These are phyloP conservation scores for Talaromyces proteolyticus DNA, from an alignment of 495 filamentous ascomycete genomes.

Conservation along the genomic window DNA sequence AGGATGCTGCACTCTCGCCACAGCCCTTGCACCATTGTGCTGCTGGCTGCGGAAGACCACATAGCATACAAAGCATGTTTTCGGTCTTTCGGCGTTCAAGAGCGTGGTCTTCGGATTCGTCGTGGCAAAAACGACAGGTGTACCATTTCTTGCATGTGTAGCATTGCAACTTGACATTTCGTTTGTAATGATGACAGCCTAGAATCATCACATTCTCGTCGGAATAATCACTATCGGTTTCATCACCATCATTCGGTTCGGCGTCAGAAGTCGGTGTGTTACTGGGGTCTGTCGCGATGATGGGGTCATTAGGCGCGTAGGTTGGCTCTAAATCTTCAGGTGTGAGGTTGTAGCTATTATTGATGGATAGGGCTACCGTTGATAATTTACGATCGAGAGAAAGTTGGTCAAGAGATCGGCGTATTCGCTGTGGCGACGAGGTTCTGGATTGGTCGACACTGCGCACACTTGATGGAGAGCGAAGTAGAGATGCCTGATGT, in stretches of 20 bases:
- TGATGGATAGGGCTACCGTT: slow-evolving; percentile 20
- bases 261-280: slow-evolving; percentile 17
- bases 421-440: slow-evolving; percentile 23
- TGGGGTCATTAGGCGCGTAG: slow-evolving; percentile 44
- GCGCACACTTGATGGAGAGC: slow-evolving; percentile 26
- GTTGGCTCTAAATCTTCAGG: slow-evolving; percentile 67
- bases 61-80: slow-evolving; percentile 98
- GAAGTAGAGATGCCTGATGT: slow-evolving; percentile 16
- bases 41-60: slow-evolving; percentile 78
- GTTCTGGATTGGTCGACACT: slow-evolving; percentile 29
- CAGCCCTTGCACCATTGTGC: slow-evolving; percentile 71
- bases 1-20: slow-evolving; percentile 72
- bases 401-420: slow-evolving; percentile 20
- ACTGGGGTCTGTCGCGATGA: background rate
- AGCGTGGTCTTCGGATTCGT: slow-evolving; percentile 75
- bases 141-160: slow-evolving; percentile 86
- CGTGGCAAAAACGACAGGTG: slow-evolving; percentile 93
- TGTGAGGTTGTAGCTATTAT: slow-evolving; percentile 62
- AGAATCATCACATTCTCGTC: slow-evolving; percentile 44
- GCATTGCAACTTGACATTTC: slow-evolving; percentile 95
- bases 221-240: slow-evolving; percentile 19
- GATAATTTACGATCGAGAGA: slow-evolving; percentile 24
- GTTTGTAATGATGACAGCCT: slow-evolving; percentile 88
- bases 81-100: slow-evolving; percentile 77
- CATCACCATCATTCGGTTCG: slow-evolving; percentile 35